These are phyloP conservation scores for Cladosporium austrohemisphaericum DNA, from an alignment of 2,329 filamentous ascomycete species.

Conservation along the genomic window DNA sequence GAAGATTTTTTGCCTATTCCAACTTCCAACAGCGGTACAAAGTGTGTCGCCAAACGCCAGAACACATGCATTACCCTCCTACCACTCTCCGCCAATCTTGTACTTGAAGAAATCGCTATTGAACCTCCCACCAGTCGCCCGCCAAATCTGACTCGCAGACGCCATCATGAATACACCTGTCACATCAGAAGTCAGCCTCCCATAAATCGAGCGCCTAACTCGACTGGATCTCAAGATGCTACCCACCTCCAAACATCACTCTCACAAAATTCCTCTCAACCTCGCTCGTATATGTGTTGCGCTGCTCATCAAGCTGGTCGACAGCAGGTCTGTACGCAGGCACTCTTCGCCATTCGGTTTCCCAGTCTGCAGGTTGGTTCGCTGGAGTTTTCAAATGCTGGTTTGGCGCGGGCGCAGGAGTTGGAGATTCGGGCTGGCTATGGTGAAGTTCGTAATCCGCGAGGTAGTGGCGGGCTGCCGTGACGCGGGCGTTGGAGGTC, in stretches of 20 bases:
- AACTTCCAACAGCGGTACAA: not conserved
- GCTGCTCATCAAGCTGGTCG: slow-evolving; percentile 39
- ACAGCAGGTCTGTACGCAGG: slow-evolving; percentile 48
- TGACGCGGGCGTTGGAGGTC: slow-evolving; percentile 38
- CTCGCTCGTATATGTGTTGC: slow-evolving; percentile 44
- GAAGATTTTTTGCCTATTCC: too few relatives aligned
- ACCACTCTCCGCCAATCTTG: slow-evolving; percentile 51
- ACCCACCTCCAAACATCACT: slow-evolving; percentile 47
- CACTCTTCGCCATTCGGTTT: slow-evolving; percentile 45
- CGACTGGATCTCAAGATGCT: too few relatives aligned
- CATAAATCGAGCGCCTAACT: too few relatives aligned
- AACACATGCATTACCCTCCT: not conserved
- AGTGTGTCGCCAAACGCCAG: not conserved
- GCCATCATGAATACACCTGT: not conserved
- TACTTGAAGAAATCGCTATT: slow-evolving; percentile 50
- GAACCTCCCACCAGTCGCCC: slow-evolving; percentile 47
- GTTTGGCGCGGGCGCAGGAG: slow-evolving; percentile 31
- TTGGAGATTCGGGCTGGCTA: slow-evolving; percentile 28
- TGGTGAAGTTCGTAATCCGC: slow-evolving; percentile 48
- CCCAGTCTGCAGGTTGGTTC: slow-evolving; percentile 43
- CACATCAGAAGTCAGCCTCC: not conserved
- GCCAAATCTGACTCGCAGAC: slow-evolving; percentile 47
- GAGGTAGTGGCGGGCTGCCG: slow-evolving; percentile 33
- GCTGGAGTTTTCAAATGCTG: slow-evolving; percentile 13
- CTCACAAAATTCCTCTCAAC: slow-evolving; percentile 47